Percentiles rank a stretch among this genome's conserved stretches.
phyloP scores from a whole-genome alignment of 768 basidiomycete species.

The Mrakia blollopis region DNA sequence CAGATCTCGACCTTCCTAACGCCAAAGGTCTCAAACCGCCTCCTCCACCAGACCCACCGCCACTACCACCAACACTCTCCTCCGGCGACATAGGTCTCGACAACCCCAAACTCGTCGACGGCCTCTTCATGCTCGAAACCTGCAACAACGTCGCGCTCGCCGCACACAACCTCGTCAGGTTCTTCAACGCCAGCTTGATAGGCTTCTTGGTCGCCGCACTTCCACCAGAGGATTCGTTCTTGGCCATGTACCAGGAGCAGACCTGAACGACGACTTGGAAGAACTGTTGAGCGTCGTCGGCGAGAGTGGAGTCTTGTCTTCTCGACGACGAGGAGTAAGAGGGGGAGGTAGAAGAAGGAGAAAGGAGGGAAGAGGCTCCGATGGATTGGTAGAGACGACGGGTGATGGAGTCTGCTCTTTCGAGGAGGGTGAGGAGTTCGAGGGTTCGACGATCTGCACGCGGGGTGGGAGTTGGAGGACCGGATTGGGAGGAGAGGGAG shows the following conservation, averaged over 20 bases:
- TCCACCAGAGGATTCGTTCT: not conserved
- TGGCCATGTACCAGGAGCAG: not conserved
- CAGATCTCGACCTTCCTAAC: slow-evolving; percentile 16
- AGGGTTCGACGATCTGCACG: not conserved
- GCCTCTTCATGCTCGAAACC: slow-evolving; percentile 25
- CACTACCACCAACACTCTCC: not conserved
- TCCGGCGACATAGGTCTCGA: not conserved
- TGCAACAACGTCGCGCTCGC: slow-evolving; percentile 30
- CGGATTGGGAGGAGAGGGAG: not conserved
- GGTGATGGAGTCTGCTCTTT: slow-evolving; percentile 4
- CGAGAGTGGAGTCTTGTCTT: slow-evolving; percentile 6
- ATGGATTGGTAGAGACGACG: slow-evolving; percentile 17
- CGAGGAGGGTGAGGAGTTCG: slow-evolving; percentile 12
- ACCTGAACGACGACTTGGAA: slow-evolving; percentile 26
- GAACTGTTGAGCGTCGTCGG: slow-evolving; percentile 20
- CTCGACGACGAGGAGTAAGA: not conserved
- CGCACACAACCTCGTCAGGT: slow-evolving; percentile 26
- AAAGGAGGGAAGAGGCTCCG: not conserved
- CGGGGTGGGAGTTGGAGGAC: not conserved
- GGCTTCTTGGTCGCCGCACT: slow-evolving; percentile 11
- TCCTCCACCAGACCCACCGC: slow-evolving; percentile 4
- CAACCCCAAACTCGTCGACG: slow-evolving; percentile 17
- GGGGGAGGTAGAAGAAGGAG: no score
- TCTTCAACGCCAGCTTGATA: slow-evolving; percentile 27
- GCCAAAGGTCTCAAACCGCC: slow-evolving; percentile 27